Base-by-base conservation (phyloP, 352 stramenopile species). In the Detonula confervacea region DNA sequence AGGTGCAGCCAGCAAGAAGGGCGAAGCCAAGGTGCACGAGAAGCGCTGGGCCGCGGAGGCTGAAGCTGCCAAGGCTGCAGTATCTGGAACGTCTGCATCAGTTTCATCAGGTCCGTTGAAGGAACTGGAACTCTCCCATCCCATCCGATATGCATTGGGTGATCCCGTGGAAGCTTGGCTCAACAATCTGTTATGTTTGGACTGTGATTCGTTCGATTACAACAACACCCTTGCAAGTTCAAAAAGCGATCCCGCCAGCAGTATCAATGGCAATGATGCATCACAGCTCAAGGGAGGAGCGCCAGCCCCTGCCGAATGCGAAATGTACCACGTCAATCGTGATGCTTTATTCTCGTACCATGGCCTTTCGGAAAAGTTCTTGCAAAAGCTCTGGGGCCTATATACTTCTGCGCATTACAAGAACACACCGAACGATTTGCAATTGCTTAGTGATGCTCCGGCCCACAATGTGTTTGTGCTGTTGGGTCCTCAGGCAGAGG, bases 341-440 rank as follows among this genome's bases (percentile, higher is more conserved):
- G 98, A 99, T 92, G 96, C 97, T 49, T 90, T 99, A 2, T 99
- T 99, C 83, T 98, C 96, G 61, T 99, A 99, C 89, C 98, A 99
- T 93, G 97, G 97, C 80, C 88, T 99, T 14, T 98, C 95, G 16
- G 98, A 99, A 91, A 96, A 92, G 2, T 94, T 94, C 66, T 74
- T 95, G 9, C 91, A 94, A 75, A 94, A 94, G 62, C 22, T 95
- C 0, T 94, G 92, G 91, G 87, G 88, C 30, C 90, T 99, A 6
- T 99, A 99, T 81, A 98, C 98, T 49, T 96, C 96, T 49, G 98
- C 97, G 27, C 98, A 99, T 90, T 99, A 99, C 95, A 99, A 99
- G 84, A 99, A 99, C 88, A 96, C 97, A 77, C 98, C 98, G 11
- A 99, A 99, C 84, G 98, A 99, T 89, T 88, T 99, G 49, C 97